Base-by-base conservation (phyloP, 371 early-diverging fungal species). In the Mucor piriformis region DNA sequence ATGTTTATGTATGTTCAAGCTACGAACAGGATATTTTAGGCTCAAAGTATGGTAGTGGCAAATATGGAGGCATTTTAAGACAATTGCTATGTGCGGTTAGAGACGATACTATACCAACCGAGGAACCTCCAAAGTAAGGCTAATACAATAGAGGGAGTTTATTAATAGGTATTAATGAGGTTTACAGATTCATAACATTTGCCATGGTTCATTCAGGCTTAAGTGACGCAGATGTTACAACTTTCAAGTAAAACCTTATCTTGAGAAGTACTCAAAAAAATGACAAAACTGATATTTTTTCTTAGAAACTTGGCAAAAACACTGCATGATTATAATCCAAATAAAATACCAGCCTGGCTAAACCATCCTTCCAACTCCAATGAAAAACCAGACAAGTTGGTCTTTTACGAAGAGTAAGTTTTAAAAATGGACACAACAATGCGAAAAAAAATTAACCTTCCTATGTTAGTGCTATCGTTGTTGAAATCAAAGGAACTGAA, bases 51-150 rank as follows among this genome's bases (percentile, higher is more conserved):
- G 93, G 93, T 4, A 59, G 79, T 16, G 91, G 93, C 13, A 56
- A 75, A 18, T 75, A 88, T 12, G 81, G 87, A 15, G 83, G 88
- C 6, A 73, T 67, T 21, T 64, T 92, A 5, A 74, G 86, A 10
- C 82, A 83, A 27, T 88, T 90, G 44, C 57, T 91, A 56, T 89
- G 88, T 59, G 90, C 87, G 7, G 70, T 93, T 3, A 64, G 81
- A 23, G 90, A 92, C 51, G 81, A 87, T 52, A 64, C 69, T 7
- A 51, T 57, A 15, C 63, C 64, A 11, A 54, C 62, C 0, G 59
- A 44, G 5, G 63, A 72, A 0, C 57, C 60, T 15, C 74, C 73
- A 21, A 60, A 43, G 71, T 64, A 69, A 25, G 42, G 18, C 44
- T 20, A 15, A 18, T 18, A 32, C 18, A 8, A 29, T n/a, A n/a